Evolutionary conservation across 202 grass and related monocot genomes (phyloP), one percentile per base, ranked within the genome.

Genomic region (Musa balbisiana): DNA sequence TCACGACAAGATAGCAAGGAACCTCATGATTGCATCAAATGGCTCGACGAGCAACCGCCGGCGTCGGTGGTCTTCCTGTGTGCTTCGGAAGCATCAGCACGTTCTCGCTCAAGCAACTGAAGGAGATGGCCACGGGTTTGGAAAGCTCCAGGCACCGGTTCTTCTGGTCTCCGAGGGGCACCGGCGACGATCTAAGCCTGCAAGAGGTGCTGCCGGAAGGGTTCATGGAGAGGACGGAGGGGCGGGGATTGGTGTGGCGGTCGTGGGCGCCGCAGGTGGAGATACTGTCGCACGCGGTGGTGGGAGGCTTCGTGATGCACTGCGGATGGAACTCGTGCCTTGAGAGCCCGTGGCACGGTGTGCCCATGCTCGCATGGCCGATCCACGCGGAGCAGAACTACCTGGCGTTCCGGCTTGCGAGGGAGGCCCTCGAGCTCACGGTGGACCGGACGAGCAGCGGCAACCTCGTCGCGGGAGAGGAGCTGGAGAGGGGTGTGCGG

Each of bases 271-370:
- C 88, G 59, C 89, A 92, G 74, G 77, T 27, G 75, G 85, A 76
- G 25, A 64, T 92, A 11, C 86, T 92, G 0, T 76, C 83, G 0
- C 85, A 88, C 83, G 25, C 43, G 8, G 76, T 86, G 24, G 74
- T 92, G 24, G 85, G 89, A 27, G 90, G 92, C 86, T 96, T 96
- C 67, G 55, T 92, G 3, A 96, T 89, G 14, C 92, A 96, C 83
- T 92, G 89, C 59, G 87, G 90, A 2, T 92, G 84, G 90, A 92
- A 92, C 83, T 87, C 90, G 4, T 85, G 1, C 88, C 68, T 83
- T 88, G 23, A 77, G 81, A 80, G 78, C 69, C 26, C 88, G 51
- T 86, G 83, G 83, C 64, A 49, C 68, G 86, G 83, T 26, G 81
- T 92, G 80, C 86, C 86, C 0, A 83, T 88, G 92, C 82, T 55